A percentile compares a stretch with the other conserved stretches of the same genome.
Conservation (phyloP, 306 rosid genomes). For the Glycyrrhiza uralensis region DNA sequence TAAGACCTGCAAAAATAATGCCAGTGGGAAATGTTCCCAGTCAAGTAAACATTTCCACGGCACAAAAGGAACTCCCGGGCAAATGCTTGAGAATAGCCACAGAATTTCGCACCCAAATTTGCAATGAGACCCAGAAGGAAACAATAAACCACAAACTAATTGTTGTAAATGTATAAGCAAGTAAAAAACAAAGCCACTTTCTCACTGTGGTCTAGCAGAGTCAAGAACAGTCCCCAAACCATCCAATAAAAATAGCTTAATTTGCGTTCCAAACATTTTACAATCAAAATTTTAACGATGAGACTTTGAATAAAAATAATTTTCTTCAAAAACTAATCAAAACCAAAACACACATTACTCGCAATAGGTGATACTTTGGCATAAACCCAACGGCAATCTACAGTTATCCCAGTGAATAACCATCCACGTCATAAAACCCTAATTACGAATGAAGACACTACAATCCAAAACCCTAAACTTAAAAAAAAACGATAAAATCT, state of each 20-base stretch:
- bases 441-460: slow-evolving; percentile 1
- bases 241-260: not conserved
- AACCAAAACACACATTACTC: not conserved
- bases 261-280: not conserved
- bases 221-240: slow-evolving; percentile 13
- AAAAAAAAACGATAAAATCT: not conserved
- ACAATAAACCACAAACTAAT: not conserved
- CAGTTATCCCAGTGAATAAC: not conserved
- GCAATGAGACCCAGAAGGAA: not conserved
- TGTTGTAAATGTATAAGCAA: not conserved
- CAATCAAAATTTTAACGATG: not conserved
- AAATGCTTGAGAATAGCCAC: not conserved
- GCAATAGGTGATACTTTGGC: not conserved
- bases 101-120: not conserved
- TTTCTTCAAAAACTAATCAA: not conserved
- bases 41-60: not conserved
- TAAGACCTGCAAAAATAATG: not conserved
- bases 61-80: not conserved
- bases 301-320: not conserved
- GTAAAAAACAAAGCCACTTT: not conserved
- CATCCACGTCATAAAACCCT: slow-evolving; percentile 20
- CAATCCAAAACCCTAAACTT: slow-evolving; percentile 26
- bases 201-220: not conserved
- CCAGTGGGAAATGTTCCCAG: not conserved
- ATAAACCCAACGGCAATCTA: not conserved